Percentiles rank a stretch among this genome's conserved stretches.
Conservation (phyloP, 371 early-diverging fungal species). For the Gilbertella persicaria region DNA sequence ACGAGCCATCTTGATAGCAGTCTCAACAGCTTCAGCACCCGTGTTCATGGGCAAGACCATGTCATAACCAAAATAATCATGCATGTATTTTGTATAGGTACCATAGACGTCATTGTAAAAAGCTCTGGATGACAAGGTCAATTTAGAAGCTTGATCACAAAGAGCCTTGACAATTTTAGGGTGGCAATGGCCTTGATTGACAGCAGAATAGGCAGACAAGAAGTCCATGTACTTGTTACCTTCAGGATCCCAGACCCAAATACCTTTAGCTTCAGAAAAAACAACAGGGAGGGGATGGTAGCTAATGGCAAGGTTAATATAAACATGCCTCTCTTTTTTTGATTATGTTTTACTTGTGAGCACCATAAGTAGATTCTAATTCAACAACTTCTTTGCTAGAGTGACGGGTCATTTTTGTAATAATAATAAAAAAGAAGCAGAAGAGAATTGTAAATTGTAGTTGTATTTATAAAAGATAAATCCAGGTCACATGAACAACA, state of each 20-base stretch:
- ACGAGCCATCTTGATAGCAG: conserved; percentile 97
- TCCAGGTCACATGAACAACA: not conserved
- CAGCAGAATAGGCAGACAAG: conserved; percentile 94
- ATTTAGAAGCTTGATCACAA: conserved; percentile 82
- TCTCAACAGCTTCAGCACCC: conserved; percentile 98
- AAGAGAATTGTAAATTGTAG: not conserved
- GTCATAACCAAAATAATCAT: conserved; percentile 94
- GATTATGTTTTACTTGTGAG: conserved; percentile 74
- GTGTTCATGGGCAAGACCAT: conserved; percentile 99
- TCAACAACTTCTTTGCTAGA: conserved; percentile 63
- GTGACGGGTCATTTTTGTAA: conserved; percentile 16
- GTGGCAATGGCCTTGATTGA: conserved; percentile 98
- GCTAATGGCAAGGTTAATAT: conserved; percentile 39
- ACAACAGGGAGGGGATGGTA: conserved; percentile 98
- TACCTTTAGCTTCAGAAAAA: conserved; percentile 86
- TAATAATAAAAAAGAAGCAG: conserved; percentile 7
- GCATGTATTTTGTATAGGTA: conserved; percentile 86
- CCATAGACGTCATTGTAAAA: conserved; percentile 96
- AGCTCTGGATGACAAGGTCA: conserved; percentile 91
- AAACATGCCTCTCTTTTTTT: not conserved
- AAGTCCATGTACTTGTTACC: conserved; percentile 95
- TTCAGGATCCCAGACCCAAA: conserved; percentile 95
- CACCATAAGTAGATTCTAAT: conserved; percentile 76
- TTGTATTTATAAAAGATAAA: not conserved
- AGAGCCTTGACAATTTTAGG: conserved; percentile 94